phyloP scores from a whole-genome alignment of 129 eudicot species.

The Chrysanthemum lavandulifolium region DNA sequence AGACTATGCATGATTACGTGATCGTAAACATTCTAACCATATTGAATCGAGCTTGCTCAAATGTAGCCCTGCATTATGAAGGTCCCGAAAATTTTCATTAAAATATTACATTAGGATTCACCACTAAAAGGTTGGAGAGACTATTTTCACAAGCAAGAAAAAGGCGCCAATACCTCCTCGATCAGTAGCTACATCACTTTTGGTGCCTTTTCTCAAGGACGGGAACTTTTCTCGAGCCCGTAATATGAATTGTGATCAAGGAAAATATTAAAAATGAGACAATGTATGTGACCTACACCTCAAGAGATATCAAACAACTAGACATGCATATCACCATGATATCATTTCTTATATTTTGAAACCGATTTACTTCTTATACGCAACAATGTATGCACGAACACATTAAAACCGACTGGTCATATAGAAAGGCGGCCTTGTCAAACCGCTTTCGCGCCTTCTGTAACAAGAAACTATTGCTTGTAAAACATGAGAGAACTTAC shows the following conservation, averaged over 20 bases:
- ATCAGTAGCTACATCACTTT: conserved; percentile 80
- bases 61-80: conserved; percentile 86
- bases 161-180: conserved; percentile 75
- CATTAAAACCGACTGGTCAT: conserved; percentile 65
- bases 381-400: conserved; percentile 16
- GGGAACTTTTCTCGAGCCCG: conserved; percentile 94
- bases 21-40: conserved; percentile 51
- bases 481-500: neutral
- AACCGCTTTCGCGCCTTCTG: conserved; percentile 98
- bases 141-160: neutral
- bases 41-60: conserved; percentile 97
- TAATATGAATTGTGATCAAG: conserved; percentile 19
- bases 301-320: neutral
- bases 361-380: neutral
- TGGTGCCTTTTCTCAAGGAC: conserved; percentile 88
- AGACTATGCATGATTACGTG: neutral
- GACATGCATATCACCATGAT: conserved; percentile 1
- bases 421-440: conserved; percentile 90
- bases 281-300: neutral
- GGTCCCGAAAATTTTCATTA: conserved; percentile 58
- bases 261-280: neutral
- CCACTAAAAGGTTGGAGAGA: neutral
- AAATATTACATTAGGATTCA: conserved; percentile 18
- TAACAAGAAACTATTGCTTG: conserved; percentile 25
- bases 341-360: conserved; percentile 3